Evolutionary conservation across 2,329 filamentous ascomycete species (phyloP).

Genomic region (Alternaria metachromatica): DNA sequence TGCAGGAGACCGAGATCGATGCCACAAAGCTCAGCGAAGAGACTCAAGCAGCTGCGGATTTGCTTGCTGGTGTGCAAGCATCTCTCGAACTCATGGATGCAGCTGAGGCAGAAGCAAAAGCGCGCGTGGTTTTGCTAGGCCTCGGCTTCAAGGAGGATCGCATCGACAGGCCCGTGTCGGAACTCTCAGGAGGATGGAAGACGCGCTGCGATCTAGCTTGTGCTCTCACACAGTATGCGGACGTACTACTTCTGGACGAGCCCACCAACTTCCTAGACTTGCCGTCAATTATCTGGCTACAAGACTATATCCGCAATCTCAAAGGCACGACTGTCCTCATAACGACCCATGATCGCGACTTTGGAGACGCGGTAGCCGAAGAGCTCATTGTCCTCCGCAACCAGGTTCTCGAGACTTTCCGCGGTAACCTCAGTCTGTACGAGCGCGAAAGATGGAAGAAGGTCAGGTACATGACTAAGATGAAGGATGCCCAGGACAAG

Average conservation of each 20-base stretch:
- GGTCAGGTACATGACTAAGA: conserved; percentile 70
- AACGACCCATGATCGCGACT: conserved; percentile 85
- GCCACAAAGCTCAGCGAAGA: conserved; percentile 66
- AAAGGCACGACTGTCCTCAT: conserved; percentile 72
- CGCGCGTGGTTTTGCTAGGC: conserved; percentile 67
- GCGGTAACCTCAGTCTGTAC: conserved; percentile 75
- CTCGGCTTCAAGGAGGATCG: conserved; percentile 72
- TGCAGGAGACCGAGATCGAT: conserved; percentile 64
- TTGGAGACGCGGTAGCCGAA: conserved; percentile 75
- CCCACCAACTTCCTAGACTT: conserved; percentile 88
- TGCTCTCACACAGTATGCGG: conserved; percentile 73
- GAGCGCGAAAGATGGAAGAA: conserved; percentile 72
- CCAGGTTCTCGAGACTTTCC: conserved; percentile 74
- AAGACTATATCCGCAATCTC: conserved; percentile 69
- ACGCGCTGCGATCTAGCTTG: conserved; percentile 54
- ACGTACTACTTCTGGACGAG: conserved; percentile 83
- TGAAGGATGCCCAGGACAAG: conserved; percentile 83
- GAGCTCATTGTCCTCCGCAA: conserved; percentile 80
- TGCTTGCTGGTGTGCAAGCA: conserved; percentile 72
- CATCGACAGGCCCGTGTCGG: conserved; percentile 65
- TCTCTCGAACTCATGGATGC: conserved; percentile 68
- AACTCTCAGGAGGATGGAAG: conserved; percentile 71
- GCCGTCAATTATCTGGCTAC: conserved; percentile 83
- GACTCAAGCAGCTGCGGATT: conserved; percentile 71
- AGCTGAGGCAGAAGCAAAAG: conserved; percentile 68